A percentile compares a stretch with the other conserved stretches of the same genome.
These are phyloP conservation scores for Sporothrix globosa DNA, from an alignment of 2,329 filamentous ascomycete species.

Conservation along the genomic window DNA sequence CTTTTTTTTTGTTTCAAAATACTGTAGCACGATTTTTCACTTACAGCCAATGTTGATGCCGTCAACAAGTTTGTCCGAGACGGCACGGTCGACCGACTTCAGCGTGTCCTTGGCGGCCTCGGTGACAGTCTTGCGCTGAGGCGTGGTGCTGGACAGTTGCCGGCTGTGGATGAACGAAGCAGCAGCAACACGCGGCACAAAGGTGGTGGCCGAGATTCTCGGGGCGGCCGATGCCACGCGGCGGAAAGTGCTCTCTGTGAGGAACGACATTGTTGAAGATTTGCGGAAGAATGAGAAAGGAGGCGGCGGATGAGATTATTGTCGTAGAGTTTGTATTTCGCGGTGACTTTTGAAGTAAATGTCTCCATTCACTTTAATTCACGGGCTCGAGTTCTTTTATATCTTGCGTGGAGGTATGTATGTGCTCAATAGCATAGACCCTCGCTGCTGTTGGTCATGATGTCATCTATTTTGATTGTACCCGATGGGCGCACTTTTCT, in stretches of 20 bases:
- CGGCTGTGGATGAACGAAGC: slow-evolving; percentile 2
- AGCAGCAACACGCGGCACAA: background rate
- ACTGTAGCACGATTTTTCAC: background rate
- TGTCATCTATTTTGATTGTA: slow-evolving; percentile 10
- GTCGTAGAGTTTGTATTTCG: background rate
- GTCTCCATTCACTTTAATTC: background rate
- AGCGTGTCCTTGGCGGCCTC: slow-evolving; percentile 59
- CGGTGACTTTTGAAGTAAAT: background rate
- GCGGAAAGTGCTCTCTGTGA: slow-evolving; percentile 53
- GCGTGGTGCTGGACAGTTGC: slow-evolving; percentile 22
- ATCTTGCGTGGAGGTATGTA: background rate
- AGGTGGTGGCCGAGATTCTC: slow-evolving; percentile 46
- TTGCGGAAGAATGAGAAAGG: background rate
- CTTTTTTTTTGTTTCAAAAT: too few species aligned
- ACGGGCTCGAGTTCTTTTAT: slow-evolving; percentile 16
- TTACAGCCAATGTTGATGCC: slow-evolving; percentile 63
- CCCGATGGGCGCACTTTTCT: slow-evolving; percentile 1
- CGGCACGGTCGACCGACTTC: slow-evolving; percentile 62
- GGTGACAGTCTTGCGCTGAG: slow-evolving; percentile 46
- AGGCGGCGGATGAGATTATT: background rate
- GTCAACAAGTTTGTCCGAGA: slow-evolving; percentile 64
- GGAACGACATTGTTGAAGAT: slow-evolving; percentile 57
- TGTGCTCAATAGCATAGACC: background rate
- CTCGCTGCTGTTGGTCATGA: slow-evolving; percentile 9
- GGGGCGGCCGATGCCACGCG: slow-evolving; percentile 47